Percentiles rank a stretch among this genome's conserved stretches.
phyloP scores from a whole-genome alignment of 2,329 filamentous ascomycete species.

The Colletotrichum sp. region DNA sequence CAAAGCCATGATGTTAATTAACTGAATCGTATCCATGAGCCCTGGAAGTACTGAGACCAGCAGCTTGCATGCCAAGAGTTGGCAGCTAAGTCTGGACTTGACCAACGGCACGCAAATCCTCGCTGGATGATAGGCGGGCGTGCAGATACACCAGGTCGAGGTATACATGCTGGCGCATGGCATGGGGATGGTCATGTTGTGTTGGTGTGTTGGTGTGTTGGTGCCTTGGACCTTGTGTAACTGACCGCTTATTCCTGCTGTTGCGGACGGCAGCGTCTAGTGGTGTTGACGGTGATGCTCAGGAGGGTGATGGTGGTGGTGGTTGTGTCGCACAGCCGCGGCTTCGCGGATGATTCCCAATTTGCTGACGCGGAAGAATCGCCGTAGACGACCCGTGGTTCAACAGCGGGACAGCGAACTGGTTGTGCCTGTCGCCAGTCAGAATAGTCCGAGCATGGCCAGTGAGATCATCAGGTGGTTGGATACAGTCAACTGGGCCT shows the following conservation, averaged over 20 bases:
- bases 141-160: background rate
- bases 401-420: background rate
- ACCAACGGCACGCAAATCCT: background rate
- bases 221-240: background rate
- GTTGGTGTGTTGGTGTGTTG: background rate
- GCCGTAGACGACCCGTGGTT: background rate
- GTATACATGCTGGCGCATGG: background rate
- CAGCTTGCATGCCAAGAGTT: background rate
- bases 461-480: background rate
- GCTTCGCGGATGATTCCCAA: conserved; percentile 9
- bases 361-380: background rate
- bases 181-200: background rate
- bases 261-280: background rate
- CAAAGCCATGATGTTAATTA: background rate
- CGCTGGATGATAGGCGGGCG: background rate
- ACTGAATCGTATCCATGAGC: background rate
- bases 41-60: background rate
- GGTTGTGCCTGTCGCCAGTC: background rate
- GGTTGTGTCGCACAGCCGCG: background rate
- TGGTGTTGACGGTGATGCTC: background rate
- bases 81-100: background rate
- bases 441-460: background rate
- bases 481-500: background rate
- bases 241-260: background rate
- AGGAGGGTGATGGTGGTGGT: background rate